phyloP scores from a whole-genome alignment of 2,329 filamentous ascomycete genomes.

The Escovopsis sp. region DNA sequence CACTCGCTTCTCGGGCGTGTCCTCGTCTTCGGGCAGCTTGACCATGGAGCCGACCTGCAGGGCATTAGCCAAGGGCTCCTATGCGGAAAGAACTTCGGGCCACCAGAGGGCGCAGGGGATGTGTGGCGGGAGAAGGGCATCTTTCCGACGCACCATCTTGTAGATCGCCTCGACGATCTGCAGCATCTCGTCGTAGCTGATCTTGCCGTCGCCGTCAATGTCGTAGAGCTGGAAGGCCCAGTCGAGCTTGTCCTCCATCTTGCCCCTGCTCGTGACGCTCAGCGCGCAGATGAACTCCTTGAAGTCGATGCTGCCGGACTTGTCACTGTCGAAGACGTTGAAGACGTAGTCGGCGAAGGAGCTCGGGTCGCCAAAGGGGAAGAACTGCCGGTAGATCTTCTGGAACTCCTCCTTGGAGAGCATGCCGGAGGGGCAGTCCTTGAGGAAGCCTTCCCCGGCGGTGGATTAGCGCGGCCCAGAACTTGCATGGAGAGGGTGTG shows the following conservation, averaged over 20 bases:
- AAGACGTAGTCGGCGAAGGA: conserved; percentile 98
- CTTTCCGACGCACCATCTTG: no score
- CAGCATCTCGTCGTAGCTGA: conserved; percentile 98
- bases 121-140: no score
- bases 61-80: background rate
- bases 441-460: conserved; percentile 61
- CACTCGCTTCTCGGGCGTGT: conserved; percentile 96
- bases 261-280: conserved; percentile 89
- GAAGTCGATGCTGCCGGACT: conserved; percentile 95
- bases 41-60: conserved; percentile 92
- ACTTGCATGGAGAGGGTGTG: background rate
- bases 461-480: background rate
- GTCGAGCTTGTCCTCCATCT: conserved; percentile 98
- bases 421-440: conserved; percentile 94
- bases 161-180: conserved; percentile 98
- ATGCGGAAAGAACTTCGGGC: no score
- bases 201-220: conserved; percentile 97
- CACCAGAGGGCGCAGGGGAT: no score
- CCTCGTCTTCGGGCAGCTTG: conserved; percentile 94
- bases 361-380: conserved; percentile 93
- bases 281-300: conserved; percentile 99
- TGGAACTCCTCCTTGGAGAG: conserved; percentile 98
- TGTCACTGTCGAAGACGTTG: conserved; percentile 96
- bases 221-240: conserved; percentile 99
- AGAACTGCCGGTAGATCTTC: conserved; percentile 99